A percentile compares a stretch with the other conserved stretches of the same genome.
phyloP scores from a whole-genome alignment of 192 early-diverging fungal genomes.

The Rhizophagus prolifer region DNA sequence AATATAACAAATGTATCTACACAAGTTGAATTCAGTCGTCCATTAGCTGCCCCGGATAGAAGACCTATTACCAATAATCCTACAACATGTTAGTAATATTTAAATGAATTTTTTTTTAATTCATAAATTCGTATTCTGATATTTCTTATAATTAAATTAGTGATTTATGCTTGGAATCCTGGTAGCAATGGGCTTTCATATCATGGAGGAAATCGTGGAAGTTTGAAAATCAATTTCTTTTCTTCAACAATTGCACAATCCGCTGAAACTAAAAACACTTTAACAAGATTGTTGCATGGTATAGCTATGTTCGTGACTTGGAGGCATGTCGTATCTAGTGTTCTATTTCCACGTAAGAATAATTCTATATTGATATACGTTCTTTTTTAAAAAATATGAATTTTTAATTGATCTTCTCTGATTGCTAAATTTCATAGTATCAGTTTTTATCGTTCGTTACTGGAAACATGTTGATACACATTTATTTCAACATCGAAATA shows the following conservation, averaged over 20 bases:
- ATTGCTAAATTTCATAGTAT: background rate
- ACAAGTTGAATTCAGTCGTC: background rate
- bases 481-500: constrained; percentile 24
- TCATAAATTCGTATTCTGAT: background rate
- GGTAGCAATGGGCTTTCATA: background rate
- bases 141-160: background rate
- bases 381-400: background rate
- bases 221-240: constrained; percentile 9
- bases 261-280: background rate
- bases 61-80: background rate
- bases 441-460: constrained; percentile 27
- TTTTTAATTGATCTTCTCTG: background rate
- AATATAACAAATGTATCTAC: background rate
- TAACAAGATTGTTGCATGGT: constrained; percentile 22
- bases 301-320: constrained; percentile 24
- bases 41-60: background rate
- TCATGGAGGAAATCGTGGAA: background rate
- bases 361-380: background rate
- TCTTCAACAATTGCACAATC: background rate
- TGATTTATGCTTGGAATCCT: constrained; percentile 4
- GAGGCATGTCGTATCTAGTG: background rate
- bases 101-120: background rate
- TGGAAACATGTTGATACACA: constrained; percentile 20
- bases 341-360: background rate
- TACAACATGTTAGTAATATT: background rate